A percentile compares a stretch with the other conserved stretches of the same genome.
phyloP scores from a whole-genome alignment of 495 filamentous ascomycete species.

The Talaromyces nanjingensis region DNA sequence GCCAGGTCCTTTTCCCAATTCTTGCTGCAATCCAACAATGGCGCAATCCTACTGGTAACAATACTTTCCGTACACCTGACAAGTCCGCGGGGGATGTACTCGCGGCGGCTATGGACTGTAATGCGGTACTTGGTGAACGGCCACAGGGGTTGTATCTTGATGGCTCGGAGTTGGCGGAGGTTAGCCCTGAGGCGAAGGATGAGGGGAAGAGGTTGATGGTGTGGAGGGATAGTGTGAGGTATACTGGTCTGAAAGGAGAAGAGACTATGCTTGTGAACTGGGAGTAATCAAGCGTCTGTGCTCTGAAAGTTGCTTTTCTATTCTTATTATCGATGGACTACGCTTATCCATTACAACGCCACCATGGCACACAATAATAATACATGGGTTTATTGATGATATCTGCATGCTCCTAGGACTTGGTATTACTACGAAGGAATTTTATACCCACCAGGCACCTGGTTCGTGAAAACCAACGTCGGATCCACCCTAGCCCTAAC shows the following conservation, averaged over 20 bases:
- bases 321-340: not conserved
- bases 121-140: slow-evolving; percentile 17
- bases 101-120: slow-evolving; percentile 24
- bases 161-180: slow-evolving; percentile 14
- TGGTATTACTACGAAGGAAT: not conserved
- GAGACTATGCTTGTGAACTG: slow-evolving; percentile 29
- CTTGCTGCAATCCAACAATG: slow-evolving; percentile 10
- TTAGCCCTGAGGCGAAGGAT: slow-evolving; percentile 26
- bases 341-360: too few species aligned
- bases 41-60: slow-evolving; percentile 18
- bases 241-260: slow-evolving; percentile 24
- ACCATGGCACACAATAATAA: not conserved
- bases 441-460: slow-evolving; percentile 4
- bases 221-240: slow-evolving; percentile 26
- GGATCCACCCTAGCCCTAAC: slow-evolving; percentile 35
- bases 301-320: not conserved
- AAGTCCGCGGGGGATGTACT: slow-evolving; percentile 37
- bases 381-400: not conserved
- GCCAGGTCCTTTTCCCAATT: slow-evolving; percentile 10
- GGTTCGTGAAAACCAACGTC: slow-evolving; percentile 16
- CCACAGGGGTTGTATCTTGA: slow-evolving; percentile 28
- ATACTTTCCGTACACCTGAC: slow-evolving; percentile 28
- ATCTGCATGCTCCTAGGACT: not conserved
- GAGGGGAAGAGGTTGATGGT: slow-evolving; percentile 25
- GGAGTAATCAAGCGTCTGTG: too few species aligned